Conservation (phyloP, 306 rosid species). For the Cicer pinnatifidum region DNA sequence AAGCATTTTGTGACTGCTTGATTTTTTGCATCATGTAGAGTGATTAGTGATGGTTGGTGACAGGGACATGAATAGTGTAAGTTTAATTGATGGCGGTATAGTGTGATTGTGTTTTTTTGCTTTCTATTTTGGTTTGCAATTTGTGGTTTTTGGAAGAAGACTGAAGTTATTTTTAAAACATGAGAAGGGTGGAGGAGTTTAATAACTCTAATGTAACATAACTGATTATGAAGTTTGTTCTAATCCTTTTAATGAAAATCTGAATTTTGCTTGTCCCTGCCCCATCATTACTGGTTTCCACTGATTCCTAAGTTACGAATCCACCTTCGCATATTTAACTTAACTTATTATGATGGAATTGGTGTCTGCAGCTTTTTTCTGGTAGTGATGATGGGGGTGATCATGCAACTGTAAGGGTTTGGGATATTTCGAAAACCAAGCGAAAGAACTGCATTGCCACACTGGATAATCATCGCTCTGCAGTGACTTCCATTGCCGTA, state of each 20-base stretch:
- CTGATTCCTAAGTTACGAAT: constrained; percentile 12
- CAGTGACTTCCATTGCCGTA: constrained; percentile 80
- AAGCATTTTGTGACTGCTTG: too few relatives aligned
- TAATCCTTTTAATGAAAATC: constrained; percentile 31
- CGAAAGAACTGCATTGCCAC: constrained; percentile 65
- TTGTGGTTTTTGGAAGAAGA: constrained; percentile 7
- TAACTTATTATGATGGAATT: constrained; percentile 37
- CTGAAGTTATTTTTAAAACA: constrained; percentile 11
- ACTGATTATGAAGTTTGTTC: constrained; percentile 24
- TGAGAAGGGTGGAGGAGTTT: background rate
- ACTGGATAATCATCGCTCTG: constrained; percentile 72
- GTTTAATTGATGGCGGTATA: constrained; percentile 2
- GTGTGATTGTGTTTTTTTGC: background rate
- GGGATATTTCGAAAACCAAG: constrained; percentile 78
- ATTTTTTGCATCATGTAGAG: background rate
- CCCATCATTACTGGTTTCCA: constrained; percentile 11
- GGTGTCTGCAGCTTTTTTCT: constrained; percentile 77
- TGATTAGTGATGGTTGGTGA: constrained; percentile 15
- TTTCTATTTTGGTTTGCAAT: constrained; percentile 14
- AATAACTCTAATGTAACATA: background rate
- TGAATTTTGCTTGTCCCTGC: background rate
- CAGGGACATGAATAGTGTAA: background rate
- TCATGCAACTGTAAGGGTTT: constrained; percentile 72
- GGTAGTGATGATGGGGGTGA: constrained; percentile 94
- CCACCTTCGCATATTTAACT: constrained; percentile 22